A percentile compares a stretch with the other conserved stretches of the same genome.
phyloP scores from a whole-genome alignment of 164 flowering plant genomes.

The Nymphaea colorata region DNA sequence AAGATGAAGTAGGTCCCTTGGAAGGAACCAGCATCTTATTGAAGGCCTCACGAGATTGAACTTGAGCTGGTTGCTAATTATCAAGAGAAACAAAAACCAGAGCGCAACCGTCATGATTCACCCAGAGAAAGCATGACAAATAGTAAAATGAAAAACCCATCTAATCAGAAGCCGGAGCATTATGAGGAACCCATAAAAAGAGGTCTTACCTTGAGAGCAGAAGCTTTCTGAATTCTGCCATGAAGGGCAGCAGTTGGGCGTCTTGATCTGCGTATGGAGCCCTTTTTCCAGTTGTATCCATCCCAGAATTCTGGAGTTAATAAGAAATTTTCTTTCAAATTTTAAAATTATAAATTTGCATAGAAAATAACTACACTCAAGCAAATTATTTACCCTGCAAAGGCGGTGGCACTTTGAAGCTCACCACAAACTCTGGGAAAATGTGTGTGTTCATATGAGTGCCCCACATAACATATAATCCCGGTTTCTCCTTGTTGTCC shows the following conservation, averaged over 20 bases:
- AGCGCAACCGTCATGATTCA: neutral
- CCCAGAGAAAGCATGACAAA: neutral
- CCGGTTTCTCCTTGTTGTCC: conserved; percentile 36
- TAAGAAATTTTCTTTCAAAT: neutral
- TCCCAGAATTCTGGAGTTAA: neutral
- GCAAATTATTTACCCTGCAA: conserved; percentile 18
- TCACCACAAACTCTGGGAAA: conserved; percentile 51
- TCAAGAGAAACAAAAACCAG: neutral
- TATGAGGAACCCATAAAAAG: too few relatives aligned
- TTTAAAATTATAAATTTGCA: too few relatives aligned
- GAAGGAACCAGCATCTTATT: neutral
- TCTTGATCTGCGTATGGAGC: neutral
- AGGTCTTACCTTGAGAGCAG: neutral
- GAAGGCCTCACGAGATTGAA: neutral
- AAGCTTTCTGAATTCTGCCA: neutral
- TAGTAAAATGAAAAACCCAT: neutral
- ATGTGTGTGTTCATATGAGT: conserved; percentile 59
- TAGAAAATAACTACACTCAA: neutral
- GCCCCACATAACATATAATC: conserved; percentile 54
- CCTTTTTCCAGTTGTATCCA: neutral
- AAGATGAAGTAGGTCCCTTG: conserved; percentile 25
- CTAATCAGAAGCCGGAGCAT: too few relatives aligned
- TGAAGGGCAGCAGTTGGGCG: neutral
- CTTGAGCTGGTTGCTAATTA: neutral
- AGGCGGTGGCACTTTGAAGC: conserved; percentile 31